Percentiles rank a stretch among this genome's conserved stretches.
Evolutionary conservation across 2,329 filamentous ascomycete genomes (phyloP).

Genomic region (Paracorniculantispora psalliotae): DNA sequence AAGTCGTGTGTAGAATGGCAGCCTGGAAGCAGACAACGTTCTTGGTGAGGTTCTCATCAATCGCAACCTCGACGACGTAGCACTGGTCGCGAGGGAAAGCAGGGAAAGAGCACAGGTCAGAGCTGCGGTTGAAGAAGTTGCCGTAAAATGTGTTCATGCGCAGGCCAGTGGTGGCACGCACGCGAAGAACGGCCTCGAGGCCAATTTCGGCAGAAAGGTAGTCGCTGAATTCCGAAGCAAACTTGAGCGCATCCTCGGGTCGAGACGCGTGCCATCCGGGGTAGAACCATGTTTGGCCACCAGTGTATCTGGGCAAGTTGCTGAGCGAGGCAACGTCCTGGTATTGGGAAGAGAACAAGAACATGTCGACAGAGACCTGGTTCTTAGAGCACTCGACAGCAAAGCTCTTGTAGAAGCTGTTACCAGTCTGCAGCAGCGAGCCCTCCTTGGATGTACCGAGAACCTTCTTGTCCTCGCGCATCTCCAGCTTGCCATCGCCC

Average conservation of each 20-base stretch:
- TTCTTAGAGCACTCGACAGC: conserved; percentile 98
- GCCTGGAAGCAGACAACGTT: conserved; percentile 89
- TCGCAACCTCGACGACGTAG: conserved; percentile 96
- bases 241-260: conserved; percentile 94
- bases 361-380: conserved; percentile 98
- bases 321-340: conserved; percentile 96
- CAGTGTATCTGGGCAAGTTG: conserved; percentile 92
- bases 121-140: conserved; percentile 98
- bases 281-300: conserved; percentile 97
- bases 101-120: conserved; percentile 95
- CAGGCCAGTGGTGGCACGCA: conserved; percentile 88
- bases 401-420: conserved; percentile 98
- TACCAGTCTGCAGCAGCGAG: conserved; percentile 79
- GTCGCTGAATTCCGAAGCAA: conserved; percentile 93
- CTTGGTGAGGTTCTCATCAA: conserved; percentile 90
- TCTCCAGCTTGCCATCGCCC: conserved; percentile 82
- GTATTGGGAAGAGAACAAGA: conserved; percentile 91
- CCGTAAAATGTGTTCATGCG: conserved; percentile 98
- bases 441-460: conserved; percentile 92
- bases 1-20: conserved; percentile 93
- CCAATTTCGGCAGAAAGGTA: conserved; percentile 96
- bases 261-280: conserved; percentile 95
- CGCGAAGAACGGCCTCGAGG: conserved; percentile 89
- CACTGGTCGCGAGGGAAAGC: conserved; percentile 96
- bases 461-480: conserved; percentile 94